Evolutionary conservation across 2,329 filamentous ascomycete species (phyloP), one percentile per base, ranked within the genome.

Genomic region (Aspergillus pseudoviridinutans): DNA sequence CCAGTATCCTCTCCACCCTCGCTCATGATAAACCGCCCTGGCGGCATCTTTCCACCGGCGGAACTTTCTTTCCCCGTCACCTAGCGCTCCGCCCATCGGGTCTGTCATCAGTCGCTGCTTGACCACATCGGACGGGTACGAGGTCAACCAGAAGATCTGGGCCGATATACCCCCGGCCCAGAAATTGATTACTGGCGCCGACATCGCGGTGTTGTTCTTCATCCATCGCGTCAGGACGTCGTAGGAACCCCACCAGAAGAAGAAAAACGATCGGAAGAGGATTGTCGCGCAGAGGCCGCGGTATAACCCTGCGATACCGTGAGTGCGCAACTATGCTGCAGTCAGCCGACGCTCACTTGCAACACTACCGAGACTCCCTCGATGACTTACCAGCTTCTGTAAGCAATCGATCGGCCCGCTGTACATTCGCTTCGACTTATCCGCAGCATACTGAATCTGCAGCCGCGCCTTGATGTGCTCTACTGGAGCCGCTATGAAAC

Each of bases 51-150:
- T 85, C 94, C 94, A 97, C 51, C 81, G 78, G 12, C 76, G 79
- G 71, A 92, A 97, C 64, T 79, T 84, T 60, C 86, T 83, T 57
- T 82, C 79, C 9, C 89, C 87, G 63, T 91, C 88, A 20, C 81
- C 79, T 12, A 92, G 75, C 1, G 78, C 79, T 1, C 88, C 87
- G 1, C 89, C 92, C 53, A 97, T 78, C 4, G 90, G 87, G 75
- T 97, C 94, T 14, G 93, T 97, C 94, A 99, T 97, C 71, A 99
- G 89, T 32, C 92, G 84, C 79, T 97, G 93, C 82, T 97, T 97
- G 55, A 97, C 87, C 24, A 97, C 90, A 72, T 97, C 93, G 50
- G 86, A 90, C 1, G 94, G 93, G 71, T 97, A 97, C 62, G 89
- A 90, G 20, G 89, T 91, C 47, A 96, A 74, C 94, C 94, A 99